Conservation (phyloP, 2,329 filamentous ascomycete genomes). For the Rachicladosporium sp. region DNA sequence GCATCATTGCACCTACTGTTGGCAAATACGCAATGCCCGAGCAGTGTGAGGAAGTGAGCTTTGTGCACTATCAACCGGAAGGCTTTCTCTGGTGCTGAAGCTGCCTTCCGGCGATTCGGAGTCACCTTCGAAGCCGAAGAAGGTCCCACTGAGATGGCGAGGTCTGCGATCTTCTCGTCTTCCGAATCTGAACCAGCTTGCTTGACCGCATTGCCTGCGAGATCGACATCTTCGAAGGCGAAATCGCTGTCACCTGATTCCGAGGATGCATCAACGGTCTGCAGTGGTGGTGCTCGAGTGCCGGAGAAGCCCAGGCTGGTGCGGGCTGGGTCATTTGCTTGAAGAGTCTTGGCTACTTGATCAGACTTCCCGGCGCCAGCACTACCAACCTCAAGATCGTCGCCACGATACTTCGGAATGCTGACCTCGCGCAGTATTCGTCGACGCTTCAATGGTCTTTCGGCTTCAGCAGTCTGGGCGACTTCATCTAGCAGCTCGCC, state of each 20-base stretch:
- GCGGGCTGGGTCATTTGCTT: too few relatives aligned
- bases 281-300: conserved; percentile 5
- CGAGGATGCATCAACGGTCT: conserved; percentile 19
- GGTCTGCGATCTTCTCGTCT: conserved; percentile 22
- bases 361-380: too few relatives aligned
- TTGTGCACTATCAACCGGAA: conserved; percentile 70
- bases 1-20: conserved; percentile 74
- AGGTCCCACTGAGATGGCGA: conserved; percentile 29
- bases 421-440: too few relatives aligned
- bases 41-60: conserved; percentile 67
- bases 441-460: too few relatives aligned
- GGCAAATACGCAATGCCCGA: conserved; percentile 61
- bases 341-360: too few relatives aligned
- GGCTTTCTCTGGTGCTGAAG: conserved; percentile 45
- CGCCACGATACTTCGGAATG: too few relatives aligned
- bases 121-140: conserved; percentile 7
- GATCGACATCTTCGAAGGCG: conserved; percentile 51
- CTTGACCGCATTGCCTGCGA: conserved; percentile 24
- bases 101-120: conserved; percentile 33
- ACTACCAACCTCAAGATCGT: too few relatives aligned
- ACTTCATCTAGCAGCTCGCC: too few relatives aligned
- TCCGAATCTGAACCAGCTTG: conserved; percentile 6
- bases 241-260: conserved; percentile 44
- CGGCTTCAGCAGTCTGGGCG: too few relatives aligned
- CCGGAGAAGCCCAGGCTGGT: too few relatives aligned